A percentile compares a stretch with the other conserved stretches of the same genome.
Conservation (phyloP, 2,329 filamentous ascomycete genomes). For the Fusarium hostae region DNA sequence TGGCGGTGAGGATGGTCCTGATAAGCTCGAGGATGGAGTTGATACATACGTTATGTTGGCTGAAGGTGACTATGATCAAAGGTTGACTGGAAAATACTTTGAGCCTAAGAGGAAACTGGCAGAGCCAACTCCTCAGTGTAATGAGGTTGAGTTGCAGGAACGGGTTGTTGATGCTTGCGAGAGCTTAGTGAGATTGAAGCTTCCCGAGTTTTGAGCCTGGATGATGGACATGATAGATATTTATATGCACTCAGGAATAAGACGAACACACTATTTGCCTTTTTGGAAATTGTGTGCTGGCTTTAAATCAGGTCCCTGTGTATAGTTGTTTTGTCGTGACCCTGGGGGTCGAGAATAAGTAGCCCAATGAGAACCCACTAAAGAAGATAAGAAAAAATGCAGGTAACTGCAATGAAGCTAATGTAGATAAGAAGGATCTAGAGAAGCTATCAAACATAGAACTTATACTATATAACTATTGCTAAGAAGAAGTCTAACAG, state of each 20-base stretch:
- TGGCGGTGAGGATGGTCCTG: slow-evolving; percentile 15
- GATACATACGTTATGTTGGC: slow-evolving; percentile 34
- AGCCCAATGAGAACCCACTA: too few species aligned
- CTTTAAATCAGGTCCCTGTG: rapidly evolving
- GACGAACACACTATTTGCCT: rapidly evolving
- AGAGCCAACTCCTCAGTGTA: neutral
- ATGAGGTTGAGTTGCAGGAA: slow-evolving; percentile 24
- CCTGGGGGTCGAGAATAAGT: too few species aligned
- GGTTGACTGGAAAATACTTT: slow-evolving; percentile 31
- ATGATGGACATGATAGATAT: rapidly evolving
- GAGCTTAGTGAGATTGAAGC: slow-evolving; percentile 16
- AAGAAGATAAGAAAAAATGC: too few species aligned
- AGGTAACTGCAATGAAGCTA: rapidly evolving
- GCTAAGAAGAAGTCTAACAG: rapidly evolving
- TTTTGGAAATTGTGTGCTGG: rapidly evolving
- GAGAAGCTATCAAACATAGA: rapidly evolving
- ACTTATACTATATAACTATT: neutral
- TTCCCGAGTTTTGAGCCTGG: neutral
- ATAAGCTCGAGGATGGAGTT: slow-evolving; percentile 34
- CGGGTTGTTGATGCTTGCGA: slow-evolving; percentile 26
- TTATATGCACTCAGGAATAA: rapidly evolving
- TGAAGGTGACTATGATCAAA: slow-evolving; percentile 35
- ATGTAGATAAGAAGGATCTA: rapidly evolving
- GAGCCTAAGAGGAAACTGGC: slow-evolving; percentile 28
- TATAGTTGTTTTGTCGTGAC: too few species aligned